These are phyloP conservation scores for Phytopythium vexans DNA, from an alignment of 352 stramenopile genomes.

Conservation along the genomic window DNA sequence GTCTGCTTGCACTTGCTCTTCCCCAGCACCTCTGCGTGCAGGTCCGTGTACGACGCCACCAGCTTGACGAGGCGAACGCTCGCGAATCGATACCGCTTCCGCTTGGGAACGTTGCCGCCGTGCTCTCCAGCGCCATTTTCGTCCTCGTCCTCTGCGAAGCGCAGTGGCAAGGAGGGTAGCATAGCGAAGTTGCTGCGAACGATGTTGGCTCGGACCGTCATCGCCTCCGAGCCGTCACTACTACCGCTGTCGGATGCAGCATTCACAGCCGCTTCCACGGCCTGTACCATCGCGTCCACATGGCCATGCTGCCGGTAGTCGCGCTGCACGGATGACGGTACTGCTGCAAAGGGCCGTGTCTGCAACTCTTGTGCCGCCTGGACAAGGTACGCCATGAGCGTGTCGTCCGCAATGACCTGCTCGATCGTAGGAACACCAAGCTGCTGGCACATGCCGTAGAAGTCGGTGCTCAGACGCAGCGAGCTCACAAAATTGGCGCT, in stretches of 20 bases:
- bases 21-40: constrained; percentile 67
- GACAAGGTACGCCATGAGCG: constrained; percentile 52
- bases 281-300: constrained; percentile 34
- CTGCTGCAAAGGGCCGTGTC: constrained; percentile 34
- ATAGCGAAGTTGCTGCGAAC: constrained; percentile 43
- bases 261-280: constrained; percentile 24
- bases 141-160: constrained; percentile 28
- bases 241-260: constrained; percentile 2
- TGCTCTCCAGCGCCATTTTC: background rate
- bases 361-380: constrained; percentile 52
- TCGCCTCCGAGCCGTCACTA: constrained; percentile 8
- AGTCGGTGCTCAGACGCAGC: constrained; percentile 70
- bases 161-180: constrained; percentile 56
- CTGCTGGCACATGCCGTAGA: constrained; percentile 72
- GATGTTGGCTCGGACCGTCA: constrained; percentile 17
- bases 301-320: constrained; percentile 57
- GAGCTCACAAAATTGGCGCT: constrained; percentile 81
- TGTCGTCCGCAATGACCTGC: constrained; percentile 47
- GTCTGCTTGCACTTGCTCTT: constrained; percentile 76
- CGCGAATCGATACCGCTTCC: constrained; percentile 28
- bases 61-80: constrained; percentile 64
- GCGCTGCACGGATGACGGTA: constrained; percentile 44
- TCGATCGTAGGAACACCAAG: constrained; percentile 57
- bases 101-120: constrained; percentile 5
- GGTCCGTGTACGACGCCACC: constrained; percentile 68